Evolutionary conservation across 2,329 filamentous ascomycete species (phyloP), one percentile per base, ranked within the genome.

Genomic region (Alternaria sp.): DNA sequence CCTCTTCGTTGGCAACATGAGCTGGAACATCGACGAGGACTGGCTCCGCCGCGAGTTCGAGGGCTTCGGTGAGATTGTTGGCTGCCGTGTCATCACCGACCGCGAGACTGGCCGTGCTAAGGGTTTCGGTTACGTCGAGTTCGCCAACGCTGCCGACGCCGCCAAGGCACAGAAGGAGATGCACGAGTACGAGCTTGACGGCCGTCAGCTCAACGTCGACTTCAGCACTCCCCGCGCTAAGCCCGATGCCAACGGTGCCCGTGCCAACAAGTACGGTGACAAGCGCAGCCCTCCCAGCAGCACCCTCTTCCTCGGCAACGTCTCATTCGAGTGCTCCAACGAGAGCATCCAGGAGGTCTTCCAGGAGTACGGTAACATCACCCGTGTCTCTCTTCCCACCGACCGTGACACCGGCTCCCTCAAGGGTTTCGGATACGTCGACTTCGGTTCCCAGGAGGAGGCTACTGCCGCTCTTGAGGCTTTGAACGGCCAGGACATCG

Each of bases 81-180:
- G 88, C 74, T 91, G 90, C 69, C 91, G 93, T 73, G 89, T 97
- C 77, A 92, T 97, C 80, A 94, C 89, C 73, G 93, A 97, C 84
- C 90, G 90, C 80, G 88, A 90, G 59, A 87, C 86, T 76, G 92
- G 92, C 75, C 91, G 93, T 77, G 95, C 93, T 81, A 93, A 93
- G 83, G 94, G 93, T 70, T 97, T 96, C 81, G 94, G 94, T 65
- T 97, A 97, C 79, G 92, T 97, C 74, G 93, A 97, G 85, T 97
- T 94, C 82, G 85, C 86, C 77, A 88, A 85, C 70, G 82, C 86
- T 64, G 89, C 87, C 64, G 86, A 88, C 78, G 91, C 91, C 60
- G 86, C 87, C 74, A 90, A 89, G 79, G 93, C 93, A 59, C 87
- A 90, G 70, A 88, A 90, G 74, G 89, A 87, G 75, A 93, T 92